phyloP scores from a whole-genome alignment of 495 filamentous ascomycete species.

The Chaetomium fimeti region DNA sequence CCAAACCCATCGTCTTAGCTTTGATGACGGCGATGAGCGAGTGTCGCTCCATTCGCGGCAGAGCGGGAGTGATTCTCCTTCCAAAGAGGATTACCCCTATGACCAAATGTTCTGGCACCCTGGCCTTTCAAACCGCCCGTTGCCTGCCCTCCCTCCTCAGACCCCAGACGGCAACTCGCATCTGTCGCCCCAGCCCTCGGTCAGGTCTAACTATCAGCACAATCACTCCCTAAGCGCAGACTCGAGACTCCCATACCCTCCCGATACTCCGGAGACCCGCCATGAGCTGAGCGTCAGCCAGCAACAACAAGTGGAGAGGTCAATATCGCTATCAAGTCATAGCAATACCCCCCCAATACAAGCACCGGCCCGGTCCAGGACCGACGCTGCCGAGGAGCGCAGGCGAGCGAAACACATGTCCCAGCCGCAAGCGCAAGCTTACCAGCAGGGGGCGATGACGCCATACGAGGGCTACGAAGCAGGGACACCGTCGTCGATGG shows the following conservation, averaged over 20 bases:
- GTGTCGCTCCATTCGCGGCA: slow-evolving; percentile 51
- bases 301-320: slow-evolving; percentile 69
- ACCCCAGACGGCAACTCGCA: slow-evolving; percentile 44
- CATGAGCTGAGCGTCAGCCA: slow-evolving; percentile 30
- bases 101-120: slow-evolving; percentile 82
- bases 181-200: slow-evolving; percentile 39
- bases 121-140: slow-evolving; percentile 65
- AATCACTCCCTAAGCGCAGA: slow-evolving; percentile 44
- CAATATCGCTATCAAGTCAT: slow-evolving; percentile 78
- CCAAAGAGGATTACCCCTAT: slow-evolving; percentile 71
- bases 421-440: slow-evolving; percentile 51
- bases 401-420: slow-evolving; percentile 58
- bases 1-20: slow-evolving; percentile 70
- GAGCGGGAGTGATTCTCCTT: slow-evolving; percentile 57
- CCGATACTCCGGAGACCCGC: slow-evolving; percentile 35
- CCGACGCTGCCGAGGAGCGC: slow-evolving; percentile 74
- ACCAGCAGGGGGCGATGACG: slow-evolving; percentile 40
- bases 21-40: slow-evolving; percentile 88
- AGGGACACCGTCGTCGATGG: slow-evolving; percentile 51
- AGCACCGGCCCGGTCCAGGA: slow-evolving; percentile 86
- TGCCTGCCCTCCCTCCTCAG: slow-evolving; percentile 72
- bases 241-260: slow-evolving; percentile 34
- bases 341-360: slow-evolving; percentile 76
- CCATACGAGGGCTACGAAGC: slow-evolving; percentile 52
- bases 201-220: slow-evolving; percentile 37